Evolutionary conservation across 2,329 filamentous ascomycete species (phyloP).

Genomic region (Thielaviopsis musarum): DNA sequence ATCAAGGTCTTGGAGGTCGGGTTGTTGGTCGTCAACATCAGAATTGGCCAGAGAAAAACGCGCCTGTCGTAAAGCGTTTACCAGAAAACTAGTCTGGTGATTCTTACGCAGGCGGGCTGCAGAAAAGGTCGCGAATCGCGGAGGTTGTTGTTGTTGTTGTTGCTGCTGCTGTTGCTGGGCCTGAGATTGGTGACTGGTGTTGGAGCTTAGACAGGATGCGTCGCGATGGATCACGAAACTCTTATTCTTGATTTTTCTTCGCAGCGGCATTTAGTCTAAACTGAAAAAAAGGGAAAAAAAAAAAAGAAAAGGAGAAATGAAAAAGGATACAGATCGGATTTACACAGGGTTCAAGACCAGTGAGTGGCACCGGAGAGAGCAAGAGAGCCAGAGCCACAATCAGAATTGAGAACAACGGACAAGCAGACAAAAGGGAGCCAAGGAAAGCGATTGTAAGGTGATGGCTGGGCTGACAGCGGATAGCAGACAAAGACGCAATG

Average conservation of each 20-base stretch:
- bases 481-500: not conserved
- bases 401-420: not conserved
- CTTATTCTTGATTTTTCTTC: constrained; percentile 7
- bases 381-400: not conserved
- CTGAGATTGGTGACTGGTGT: constrained; percentile 7
- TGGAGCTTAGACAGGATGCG: constrained; percentile 12
- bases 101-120: not conserved
- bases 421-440: not conserved
- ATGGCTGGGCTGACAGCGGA: not conserved
- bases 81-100: not conserved
- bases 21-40: not conserved
- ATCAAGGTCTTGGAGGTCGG: constrained; percentile 2
- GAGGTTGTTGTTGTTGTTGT: not conserved
- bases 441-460: not conserved
- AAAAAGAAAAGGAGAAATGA: not conserved
- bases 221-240: constrained; percentile 11
- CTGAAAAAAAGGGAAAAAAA: not conserved
- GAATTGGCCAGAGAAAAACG: not conserved
- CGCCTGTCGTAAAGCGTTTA: not conserved
- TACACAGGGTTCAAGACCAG: not conserved
- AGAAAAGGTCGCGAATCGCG: not conserved
- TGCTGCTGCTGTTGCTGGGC: not conserved
- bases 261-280: constrained; percentile 9
- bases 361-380: not conserved
- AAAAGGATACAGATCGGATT: not conserved